These are phyloP conservation scores for Botryotinia calthae DNA, from an alignment of 2,329 filamentous ascomycete species.

Conservation along the genomic window DNA sequence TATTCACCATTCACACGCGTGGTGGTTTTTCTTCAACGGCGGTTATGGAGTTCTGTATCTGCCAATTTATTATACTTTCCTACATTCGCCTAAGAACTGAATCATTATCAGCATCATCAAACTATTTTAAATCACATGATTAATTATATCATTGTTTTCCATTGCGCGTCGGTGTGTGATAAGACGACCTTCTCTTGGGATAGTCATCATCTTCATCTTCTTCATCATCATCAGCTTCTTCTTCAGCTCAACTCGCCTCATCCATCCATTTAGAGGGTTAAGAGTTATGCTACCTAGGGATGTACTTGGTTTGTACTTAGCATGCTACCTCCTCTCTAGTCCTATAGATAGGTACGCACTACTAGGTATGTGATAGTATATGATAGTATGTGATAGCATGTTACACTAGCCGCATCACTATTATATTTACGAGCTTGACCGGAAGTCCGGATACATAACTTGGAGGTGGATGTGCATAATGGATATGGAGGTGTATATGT, in stretches of 20 bases:
- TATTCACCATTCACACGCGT: neutral
- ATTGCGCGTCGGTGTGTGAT: neutral
- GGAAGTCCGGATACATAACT: conserved; percentile 1
- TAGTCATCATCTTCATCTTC: neutral
- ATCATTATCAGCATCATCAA: neutral
- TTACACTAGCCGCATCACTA: neutral
- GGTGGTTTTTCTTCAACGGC: neutral
- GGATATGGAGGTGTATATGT: neutral
- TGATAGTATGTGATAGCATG: too few species aligned
- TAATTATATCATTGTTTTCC: neutral
- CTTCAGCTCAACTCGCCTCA: neutral
- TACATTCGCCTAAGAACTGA: conserved; percentile 10
- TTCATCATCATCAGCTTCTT: neutral
- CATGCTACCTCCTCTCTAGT: neutral
- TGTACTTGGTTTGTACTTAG: neutral
- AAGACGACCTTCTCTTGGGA: neutral
- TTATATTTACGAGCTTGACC: neutral
- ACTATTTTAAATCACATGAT: neutral
- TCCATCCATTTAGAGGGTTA: neutral
- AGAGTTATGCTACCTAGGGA: neutral
- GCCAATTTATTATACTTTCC: conserved; percentile 10
- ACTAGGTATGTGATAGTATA: neutral
- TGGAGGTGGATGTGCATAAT: neutral
- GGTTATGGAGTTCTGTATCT: neutral
- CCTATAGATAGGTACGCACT: neutral